Evolutionary conservation across 768 basidiomycete species (phyloP).

Genomic region (Tephrocybe rancida): DNA sequence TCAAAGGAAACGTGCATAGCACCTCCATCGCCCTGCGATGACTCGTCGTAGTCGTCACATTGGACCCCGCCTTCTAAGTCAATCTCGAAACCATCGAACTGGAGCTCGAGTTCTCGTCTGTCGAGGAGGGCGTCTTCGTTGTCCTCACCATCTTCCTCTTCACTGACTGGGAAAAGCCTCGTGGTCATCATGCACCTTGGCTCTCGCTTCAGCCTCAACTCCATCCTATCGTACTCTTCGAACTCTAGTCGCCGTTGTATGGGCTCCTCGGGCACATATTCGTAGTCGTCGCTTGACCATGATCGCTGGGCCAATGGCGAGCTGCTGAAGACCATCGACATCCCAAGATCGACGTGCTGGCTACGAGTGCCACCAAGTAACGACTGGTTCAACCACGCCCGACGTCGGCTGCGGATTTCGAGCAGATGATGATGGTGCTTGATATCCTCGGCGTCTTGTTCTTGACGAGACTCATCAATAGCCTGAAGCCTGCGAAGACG

Average conservation of each 20-base stretch:
- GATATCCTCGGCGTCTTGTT: slow-evolving; percentile 39
- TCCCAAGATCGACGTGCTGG: slow-evolving; percentile 35
- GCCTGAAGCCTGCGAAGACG: slow-evolving; percentile 44
- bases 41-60: slow-evolving; percentile 18
- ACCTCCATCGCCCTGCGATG: not conserved
- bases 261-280: slow-evolving; percentile 13
- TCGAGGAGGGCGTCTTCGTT: slow-evolving; percentile 25
- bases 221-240: slow-evolving; percentile 19
- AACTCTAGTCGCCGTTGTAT: slow-evolving; percentile 11
- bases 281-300: slow-evolving; percentile 42
- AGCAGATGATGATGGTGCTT: slow-evolving; percentile 45
- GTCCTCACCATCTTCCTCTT: slow-evolving; percentile 28
- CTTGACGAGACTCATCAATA: slow-evolving; percentile 42
- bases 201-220: slow-evolving; percentile 9
- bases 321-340: slow-evolving; percentile 51
- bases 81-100: slow-evolving; percentile 28
- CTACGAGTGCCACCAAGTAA: slow-evolving; percentile 26
- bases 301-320: slow-evolving; percentile 48
- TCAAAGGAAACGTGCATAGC: slow-evolving; percentile 21
- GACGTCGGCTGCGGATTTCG: slow-evolving; percentile 59
- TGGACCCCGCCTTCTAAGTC: slow-evolving; percentile 29
- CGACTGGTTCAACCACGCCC: slow-evolving; percentile 67
- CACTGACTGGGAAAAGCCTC: slow-evolving; percentile 43
- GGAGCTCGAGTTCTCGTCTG: slow-evolving; percentile 32
- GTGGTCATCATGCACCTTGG: slow-evolving; percentile 18